Base-by-base conservation (phyloP, 331 rosid species). In the Cucumis variabilis region DNA sequence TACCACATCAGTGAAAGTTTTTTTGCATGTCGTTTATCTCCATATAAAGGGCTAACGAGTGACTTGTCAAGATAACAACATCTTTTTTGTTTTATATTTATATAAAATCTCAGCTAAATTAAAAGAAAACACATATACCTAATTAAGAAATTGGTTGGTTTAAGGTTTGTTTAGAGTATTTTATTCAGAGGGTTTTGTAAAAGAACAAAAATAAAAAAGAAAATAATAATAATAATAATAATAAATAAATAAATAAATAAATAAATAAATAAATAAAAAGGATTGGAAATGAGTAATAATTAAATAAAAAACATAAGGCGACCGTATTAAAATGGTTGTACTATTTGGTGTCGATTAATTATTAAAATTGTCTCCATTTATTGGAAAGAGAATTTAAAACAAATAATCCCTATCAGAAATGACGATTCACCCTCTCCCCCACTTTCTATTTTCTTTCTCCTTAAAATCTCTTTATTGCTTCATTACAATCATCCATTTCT, bases 321-420 rank as follows among this genome's bases (percentile, higher is more conserved):
- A 37, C 79, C 79, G 24, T 73, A 73, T 73, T 73, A 37, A 75
- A 58, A 75, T 44, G 12, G 60, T 75, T 46, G 60, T 28, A 75
- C 30, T 76, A 76, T 46, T 76, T 76, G 0, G 6, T 76, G 82
- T 76, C 23, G 62, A 76, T 5, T 23, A 48, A 76, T 76, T 76
- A 76, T 76, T 76, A 21, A 76, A 23, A 76, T 76, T 76, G 62
- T 76, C 62, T n/a, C 82, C 60, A 76, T 76, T 76, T 76, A 76
- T 76, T 76, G 33, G 82, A 76, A 76, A 76, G 25, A 76, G 33
- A 76, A 76, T 76, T 76, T 46, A 46, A 76, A 73, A 46, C 23
- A 46, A 46, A 76, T 33, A 46, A 21, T 46, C 33, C 62, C 62
- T 2, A n/a, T 44, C 4, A 7, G 82, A 48, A 75, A 46, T 76